phyloP scores from a whole-genome alignment of 2,329 filamentous ascomycete genomes.

The Arthroderma sp. region DNA sequence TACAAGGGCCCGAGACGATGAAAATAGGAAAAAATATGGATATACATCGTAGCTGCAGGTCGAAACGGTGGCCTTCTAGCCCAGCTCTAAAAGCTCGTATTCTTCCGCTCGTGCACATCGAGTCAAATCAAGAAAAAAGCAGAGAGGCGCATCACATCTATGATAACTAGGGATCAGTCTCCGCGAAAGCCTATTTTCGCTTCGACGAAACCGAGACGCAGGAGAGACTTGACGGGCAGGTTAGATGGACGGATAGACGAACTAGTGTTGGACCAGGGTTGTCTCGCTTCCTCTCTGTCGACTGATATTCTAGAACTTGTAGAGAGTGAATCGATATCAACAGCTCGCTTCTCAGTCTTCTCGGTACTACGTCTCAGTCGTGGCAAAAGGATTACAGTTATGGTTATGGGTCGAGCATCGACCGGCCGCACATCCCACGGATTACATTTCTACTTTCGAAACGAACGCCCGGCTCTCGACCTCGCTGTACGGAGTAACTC shows the following conservation, averaged over 20 bases:
- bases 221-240: not conserved
- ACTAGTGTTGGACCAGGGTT: not conserved
- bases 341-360: too few species aligned
- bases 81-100: not conserved
- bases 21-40: not conserved
- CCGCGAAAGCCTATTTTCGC: not conserved
- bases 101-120: constrained; percentile 4
- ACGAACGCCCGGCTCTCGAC: not conserved
- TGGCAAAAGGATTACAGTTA: not conserved
- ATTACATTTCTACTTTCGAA: not conserved
- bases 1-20: not conserved
- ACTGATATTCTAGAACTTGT: not conserved
- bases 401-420: not conserved
- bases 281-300: not conserved
- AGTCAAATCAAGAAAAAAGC: not conserved
- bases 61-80: not conserved
- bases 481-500: not conserved
- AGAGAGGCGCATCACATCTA: not conserved
- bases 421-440: not conserved
- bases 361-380: not conserved
- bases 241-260: not conserved
- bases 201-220: not conserved
- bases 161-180: not conserved
- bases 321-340: not conserved
- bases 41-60: not conserved